Evolutionary conservation across 345 rosid genomes (phyloP).

Genomic region (Eucalyptus decipiens): DNA sequence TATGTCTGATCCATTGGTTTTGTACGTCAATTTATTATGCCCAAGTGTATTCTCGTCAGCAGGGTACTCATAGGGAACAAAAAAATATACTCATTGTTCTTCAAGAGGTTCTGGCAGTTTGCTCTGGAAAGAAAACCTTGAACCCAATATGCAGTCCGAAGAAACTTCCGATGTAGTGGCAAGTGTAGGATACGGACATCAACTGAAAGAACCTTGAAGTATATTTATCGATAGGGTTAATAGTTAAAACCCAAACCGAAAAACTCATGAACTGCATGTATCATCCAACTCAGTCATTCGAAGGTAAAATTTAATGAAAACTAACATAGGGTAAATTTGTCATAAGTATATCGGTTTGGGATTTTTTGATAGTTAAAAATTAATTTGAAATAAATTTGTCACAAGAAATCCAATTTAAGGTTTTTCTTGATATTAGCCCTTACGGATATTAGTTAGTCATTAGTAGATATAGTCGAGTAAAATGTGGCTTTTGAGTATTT

Average conservation of each 20-base stretch:
- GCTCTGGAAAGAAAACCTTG: not conserved
- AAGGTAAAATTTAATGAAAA: no score
- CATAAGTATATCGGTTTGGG: rapidly evolving
- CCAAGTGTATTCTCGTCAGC: not conserved
- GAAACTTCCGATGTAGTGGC: not conserved
- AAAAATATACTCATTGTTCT: not conserved
- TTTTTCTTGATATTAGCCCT: not conserved
- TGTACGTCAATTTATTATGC: not conserved
- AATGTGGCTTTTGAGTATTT: not conserved
- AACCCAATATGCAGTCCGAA: not conserved
- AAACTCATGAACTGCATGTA: not conserved
- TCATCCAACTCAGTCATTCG: not conserved
- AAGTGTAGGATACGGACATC: not conserved
- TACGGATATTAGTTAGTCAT: not conserved
- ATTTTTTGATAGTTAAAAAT: no score
- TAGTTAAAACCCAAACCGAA: not conserved
- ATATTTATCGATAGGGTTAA: not conserved
- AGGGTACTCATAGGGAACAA: not conserved
- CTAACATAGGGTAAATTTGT: not conserved
- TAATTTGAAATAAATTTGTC: no score
- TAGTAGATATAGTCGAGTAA: not conserved
- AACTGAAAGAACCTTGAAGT: not conserved
- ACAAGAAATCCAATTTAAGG: no score
- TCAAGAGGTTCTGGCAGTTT: not conserved
- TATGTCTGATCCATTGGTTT: not conserved